phyloP scores from a whole-genome alignment of 2,329 filamentous ascomycete genomes.

The Xylariaceae sp. region DNA sequence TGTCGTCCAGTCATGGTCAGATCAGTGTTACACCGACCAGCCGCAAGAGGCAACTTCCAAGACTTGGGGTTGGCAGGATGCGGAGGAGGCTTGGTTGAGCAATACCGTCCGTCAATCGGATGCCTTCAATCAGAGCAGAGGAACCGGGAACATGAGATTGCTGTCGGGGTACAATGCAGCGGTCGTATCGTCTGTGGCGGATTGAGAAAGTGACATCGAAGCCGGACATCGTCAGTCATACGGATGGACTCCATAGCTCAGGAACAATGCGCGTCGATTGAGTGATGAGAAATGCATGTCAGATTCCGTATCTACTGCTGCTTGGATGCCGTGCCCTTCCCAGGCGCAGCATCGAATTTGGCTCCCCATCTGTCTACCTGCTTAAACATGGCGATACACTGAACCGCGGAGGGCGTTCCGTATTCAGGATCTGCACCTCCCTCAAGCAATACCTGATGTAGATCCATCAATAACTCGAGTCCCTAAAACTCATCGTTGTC shows the following conservation, averaged over 20 bases:
- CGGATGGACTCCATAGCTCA: not conserved
- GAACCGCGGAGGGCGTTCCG: constrained; percentile 45
- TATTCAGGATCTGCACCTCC: constrained; percentile 51
- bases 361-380: constrained; percentile 46
- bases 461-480: constrained; percentile 1
- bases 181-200: not conserved
- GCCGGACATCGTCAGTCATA: not conserved
- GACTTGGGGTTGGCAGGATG: constrained; percentile 3
- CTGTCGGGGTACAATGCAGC: not conserved
- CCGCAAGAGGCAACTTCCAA: constrained; percentile 23
- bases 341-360: constrained; percentile 46
- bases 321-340: constrained; percentile 39
- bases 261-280: not conserved
- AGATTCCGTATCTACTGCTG: not conserved
- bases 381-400: constrained; percentile 48
- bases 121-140: not conserved
- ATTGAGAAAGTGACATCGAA: not conserved
- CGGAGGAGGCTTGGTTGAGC: constrained; percentile 11
- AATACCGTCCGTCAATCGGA: not conserved
- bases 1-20: not conserved
- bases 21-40: constrained; percentile 22
- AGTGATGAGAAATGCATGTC: not conserved
- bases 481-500: not conserved
- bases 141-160: not conserved
- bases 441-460: constrained; percentile 40